A percentile compares a stretch with the other conserved stretches of the same genome.
Evolutionary conservation across 257 asterid species (phyloP).

Genomic region (Primulina tabacum): DNA sequence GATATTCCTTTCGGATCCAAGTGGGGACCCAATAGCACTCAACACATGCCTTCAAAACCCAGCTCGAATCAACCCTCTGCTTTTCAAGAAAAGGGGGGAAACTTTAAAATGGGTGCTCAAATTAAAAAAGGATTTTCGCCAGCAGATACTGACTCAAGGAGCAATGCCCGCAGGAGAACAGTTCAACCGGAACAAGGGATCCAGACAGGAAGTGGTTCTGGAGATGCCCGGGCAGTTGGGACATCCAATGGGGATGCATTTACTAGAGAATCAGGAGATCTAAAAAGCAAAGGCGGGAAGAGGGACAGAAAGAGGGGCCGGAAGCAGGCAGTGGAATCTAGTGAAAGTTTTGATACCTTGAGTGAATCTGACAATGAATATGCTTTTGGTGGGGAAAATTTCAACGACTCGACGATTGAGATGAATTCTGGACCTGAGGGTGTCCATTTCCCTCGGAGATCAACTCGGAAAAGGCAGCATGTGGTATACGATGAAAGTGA

Average conservation of each 20-base stretch:
- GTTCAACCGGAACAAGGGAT: slow-evolving; percentile 33
- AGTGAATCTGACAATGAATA: slow-evolving; percentile 48
- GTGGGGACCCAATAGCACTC: slow-evolving; percentile 36
- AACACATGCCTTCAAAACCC: slow-evolving; percentile 27
- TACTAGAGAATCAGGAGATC: slow-evolving; percentile 23
- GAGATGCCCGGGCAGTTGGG: slow-evolving; percentile 26
- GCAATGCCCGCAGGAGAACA: slow-evolving; percentile 26
- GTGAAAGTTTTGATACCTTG: slow-evolving; percentile 51
- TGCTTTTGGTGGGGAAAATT: slow-evolving; percentile 21
- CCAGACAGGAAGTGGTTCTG: slow-evolving; percentile 27
- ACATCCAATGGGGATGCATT: slow-evolving; percentile 28
- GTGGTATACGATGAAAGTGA: slow-evolving; percentile 52
- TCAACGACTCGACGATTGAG: slow-evolving; percentile 24
- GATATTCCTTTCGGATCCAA: slow-evolving; percentile 32
- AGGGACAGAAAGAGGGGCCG: slow-evolving; percentile 51
- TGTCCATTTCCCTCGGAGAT: slow-evolving; percentile 43
- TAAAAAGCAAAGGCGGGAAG: slow-evolving; percentile 41
- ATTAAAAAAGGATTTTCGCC: slow-evolving; percentile 31
- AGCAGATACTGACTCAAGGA: slow-evolving; percentile 29
- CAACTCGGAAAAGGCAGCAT: slow-evolving; percentile 56
- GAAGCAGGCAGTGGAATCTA: slow-evolving; percentile 41
- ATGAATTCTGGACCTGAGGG: slow-evolving; percentile 35
- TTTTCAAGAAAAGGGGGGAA: slow-evolving; percentile 29
- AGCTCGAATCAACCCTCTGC: slow-evolving; percentile 26
- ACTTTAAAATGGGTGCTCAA: slow-evolving; percentile 25